phyloP scores from a whole-genome alignment of 2,329 filamentous ascomycete genomes.

The Ascochyta clinopodiicola region DNA sequence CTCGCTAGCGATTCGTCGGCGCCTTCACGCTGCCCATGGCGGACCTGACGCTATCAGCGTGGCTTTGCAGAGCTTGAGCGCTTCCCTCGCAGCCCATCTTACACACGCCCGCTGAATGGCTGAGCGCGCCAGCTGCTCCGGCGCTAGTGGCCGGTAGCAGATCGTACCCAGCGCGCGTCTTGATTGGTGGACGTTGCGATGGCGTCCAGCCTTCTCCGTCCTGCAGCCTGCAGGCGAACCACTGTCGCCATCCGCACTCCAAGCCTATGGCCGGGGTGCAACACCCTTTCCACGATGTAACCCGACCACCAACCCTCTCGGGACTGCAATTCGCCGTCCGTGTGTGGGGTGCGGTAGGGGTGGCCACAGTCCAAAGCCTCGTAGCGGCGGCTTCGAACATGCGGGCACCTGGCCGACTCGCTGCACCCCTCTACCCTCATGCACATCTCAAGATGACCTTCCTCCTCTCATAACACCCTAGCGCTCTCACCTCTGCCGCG shows the following conservation, averaged over 20 bases:
- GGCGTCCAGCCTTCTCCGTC: conserved; percentile 46
- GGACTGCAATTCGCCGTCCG: conserved; percentile 42
- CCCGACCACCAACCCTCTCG: conserved; percentile 37
- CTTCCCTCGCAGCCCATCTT: conserved; percentile 23
- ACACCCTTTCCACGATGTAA: conserved; percentile 45
- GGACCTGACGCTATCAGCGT: conserved; percentile 41
- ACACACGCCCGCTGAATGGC: conserved; percentile 37
- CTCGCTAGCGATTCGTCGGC: conserved; percentile 32
- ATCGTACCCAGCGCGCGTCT: conserved; percentile 28
- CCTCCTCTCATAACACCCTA: conserved; percentile 42
- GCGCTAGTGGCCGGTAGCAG: conserved; percentile 43
- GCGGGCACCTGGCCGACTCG: conserved; percentile 42
- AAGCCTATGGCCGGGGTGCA: conserved; percentile 33
- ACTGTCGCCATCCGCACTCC: conserved; percentile 36
- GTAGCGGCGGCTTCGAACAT: conserved; percentile 43
- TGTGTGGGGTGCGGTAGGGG: conserved; percentile 44
- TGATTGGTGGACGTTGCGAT: conserved; percentile 38
- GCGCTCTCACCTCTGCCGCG: conserved; percentile 39
- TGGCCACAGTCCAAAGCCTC: conserved; percentile 45
- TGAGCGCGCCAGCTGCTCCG: conserved; percentile 38
- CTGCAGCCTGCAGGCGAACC: conserved; percentile 43
- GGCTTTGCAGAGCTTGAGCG: conserved; percentile 34
- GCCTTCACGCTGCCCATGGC: conserved; percentile 10
- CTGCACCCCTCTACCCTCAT: conserved; percentile 39
- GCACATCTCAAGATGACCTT: conserved; percentile 41